Percentiles rank a stretch among this genome's conserved stretches.
phyloP scores from a whole-genome alignment of 371 early-diverging fungal genomes.

The Circinella minor region DNA sequence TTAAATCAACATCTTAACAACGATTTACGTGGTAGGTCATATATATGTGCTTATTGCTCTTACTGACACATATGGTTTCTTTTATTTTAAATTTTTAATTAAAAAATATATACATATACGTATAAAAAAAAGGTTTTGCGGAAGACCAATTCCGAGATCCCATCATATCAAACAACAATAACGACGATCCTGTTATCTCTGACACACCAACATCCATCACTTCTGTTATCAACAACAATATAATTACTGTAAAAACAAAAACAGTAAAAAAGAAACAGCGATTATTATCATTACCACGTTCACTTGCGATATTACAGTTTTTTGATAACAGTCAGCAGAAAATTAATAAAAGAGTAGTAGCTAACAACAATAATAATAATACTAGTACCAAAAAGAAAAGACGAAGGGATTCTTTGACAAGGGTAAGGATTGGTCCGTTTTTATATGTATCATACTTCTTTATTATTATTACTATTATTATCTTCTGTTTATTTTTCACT shows the following conservation, averaged over 20 bases:
- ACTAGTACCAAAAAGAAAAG: neutral
- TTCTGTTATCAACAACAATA: too few relatives aligned
- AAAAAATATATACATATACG: neutral
- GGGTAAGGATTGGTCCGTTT: neutral
- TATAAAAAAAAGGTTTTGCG: slow-evolving; percentile 2
- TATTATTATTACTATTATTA: too few relatives aligned
- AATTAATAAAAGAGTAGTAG: neutral
- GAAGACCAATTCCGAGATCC: neutral
- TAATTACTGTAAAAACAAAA: neutral
- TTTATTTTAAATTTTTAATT: too few relatives aligned
- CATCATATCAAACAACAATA: neutral
- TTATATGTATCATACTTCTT: neutral
- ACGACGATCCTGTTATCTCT: neutral
- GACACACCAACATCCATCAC: neutral
- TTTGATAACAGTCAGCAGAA: neutral
- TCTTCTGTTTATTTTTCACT: neutral
- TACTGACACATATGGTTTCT: neutral
- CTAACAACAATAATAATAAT: neutral
- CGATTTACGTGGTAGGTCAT: slow-evolving; percentile 14
- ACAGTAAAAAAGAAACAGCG: neutral
- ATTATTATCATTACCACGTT: neutral
- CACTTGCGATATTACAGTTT: neutral
- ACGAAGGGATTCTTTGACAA: slow-evolving; percentile 8
- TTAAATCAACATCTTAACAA: slow-evolving; percentile 8
- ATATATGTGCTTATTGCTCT: too few relatives aligned